Conservation (phyloP, 1,284 basidiomycete species). For the Ganoderma resinaceum region DNA sequence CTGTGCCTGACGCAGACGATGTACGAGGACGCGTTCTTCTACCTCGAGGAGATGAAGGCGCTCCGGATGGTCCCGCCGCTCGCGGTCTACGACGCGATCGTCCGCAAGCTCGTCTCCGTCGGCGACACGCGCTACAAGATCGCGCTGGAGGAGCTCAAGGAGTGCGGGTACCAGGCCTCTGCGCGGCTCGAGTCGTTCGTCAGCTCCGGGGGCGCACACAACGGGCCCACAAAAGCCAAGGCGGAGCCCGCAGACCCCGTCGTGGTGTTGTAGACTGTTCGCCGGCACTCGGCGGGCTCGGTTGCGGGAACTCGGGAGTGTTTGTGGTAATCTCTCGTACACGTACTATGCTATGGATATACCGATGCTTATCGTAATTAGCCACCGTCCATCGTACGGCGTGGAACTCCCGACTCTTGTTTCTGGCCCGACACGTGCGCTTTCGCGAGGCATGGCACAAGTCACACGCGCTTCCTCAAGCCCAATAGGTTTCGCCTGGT, state of each 20-base stretch:
- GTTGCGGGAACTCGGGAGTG: not conserved
- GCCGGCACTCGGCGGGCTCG: too few species aligned
- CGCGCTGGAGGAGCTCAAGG: constrained; percentile 75
- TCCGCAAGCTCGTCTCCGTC: constrained; percentile 61
- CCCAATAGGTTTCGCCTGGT: too few species aligned
- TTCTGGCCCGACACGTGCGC: not conserved
- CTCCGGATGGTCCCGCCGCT: constrained; percentile 61
- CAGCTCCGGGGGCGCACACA: constrained; percentile 37
- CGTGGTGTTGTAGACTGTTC: constrained; percentile 18
- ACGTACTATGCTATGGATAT: constrained; percentile 10
- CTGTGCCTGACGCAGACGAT: constrained; percentile 73
- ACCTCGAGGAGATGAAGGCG: constrained; percentile 86
- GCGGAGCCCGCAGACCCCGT: not conserved
- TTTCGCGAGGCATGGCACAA: not conserved
- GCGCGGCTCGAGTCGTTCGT: constrained; percentile 44
- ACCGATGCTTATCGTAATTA: constrained; percentile 22
- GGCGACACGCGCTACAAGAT: constrained; percentile 71
- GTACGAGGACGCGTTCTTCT: constrained; percentile 90
- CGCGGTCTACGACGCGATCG: constrained; percentile 66
- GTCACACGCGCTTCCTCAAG: not conserved
- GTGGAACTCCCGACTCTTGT: not conserved
- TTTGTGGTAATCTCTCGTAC: constrained; percentile 1
- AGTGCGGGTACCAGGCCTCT: constrained; percentile 52
- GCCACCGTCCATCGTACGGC: not conserved
- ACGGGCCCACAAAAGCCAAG: constrained; percentile 10